phyloP scores from a whole-genome alignment of 306 rosid genomes.

The Quercus parvula region DNA sequence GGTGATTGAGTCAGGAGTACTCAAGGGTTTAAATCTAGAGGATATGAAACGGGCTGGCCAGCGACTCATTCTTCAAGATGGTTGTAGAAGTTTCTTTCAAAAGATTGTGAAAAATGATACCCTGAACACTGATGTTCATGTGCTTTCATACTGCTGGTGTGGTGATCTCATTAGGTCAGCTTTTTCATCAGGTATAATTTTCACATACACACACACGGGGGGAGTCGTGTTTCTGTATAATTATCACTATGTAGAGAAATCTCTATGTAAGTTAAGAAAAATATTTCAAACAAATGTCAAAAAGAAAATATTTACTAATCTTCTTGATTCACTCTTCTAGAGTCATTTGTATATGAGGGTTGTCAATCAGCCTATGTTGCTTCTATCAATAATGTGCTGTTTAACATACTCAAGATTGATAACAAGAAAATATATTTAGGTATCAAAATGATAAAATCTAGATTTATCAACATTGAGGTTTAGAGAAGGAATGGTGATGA shows the following conservation, averaged over 20 bases:
- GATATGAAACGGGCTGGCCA: slow-evolving; percentile 93
- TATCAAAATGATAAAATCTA: neutral
- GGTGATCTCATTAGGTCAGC: slow-evolving; percentile 91
- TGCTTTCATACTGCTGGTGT: slow-evolving; percentile 98
- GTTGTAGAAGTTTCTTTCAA: slow-evolving; percentile 77
- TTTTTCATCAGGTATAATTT: slow-evolving; percentile 71
- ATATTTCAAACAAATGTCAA: neutral
- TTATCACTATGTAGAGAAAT: neutral
- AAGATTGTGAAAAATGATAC: slow-evolving; percentile 55
- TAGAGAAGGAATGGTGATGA: neutral
- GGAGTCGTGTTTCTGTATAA: neutral
- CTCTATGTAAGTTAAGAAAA: neutral
- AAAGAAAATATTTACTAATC: neutral
- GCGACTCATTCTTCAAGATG: slow-evolving; percentile 77
- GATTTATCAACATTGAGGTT: neutral
- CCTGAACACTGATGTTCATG: slow-evolving; percentile 65
- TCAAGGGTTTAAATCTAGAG: slow-evolving; percentile 79
- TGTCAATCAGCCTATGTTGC: neutral
- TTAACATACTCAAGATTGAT: neutral
- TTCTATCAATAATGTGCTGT: neutral
- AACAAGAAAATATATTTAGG: neutral
- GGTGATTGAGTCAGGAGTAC: slow-evolving; percentile 84
- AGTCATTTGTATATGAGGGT: neutral
- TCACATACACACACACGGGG: neutral
- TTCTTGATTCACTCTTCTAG: neutral